Percentiles rank a stretch among this genome's conserved stretches.
These are phyloP conservation scores for Gossypium arboreum DNA, from an alignment of 345 rosid genomes.

Conservation along the genomic window DNA sequence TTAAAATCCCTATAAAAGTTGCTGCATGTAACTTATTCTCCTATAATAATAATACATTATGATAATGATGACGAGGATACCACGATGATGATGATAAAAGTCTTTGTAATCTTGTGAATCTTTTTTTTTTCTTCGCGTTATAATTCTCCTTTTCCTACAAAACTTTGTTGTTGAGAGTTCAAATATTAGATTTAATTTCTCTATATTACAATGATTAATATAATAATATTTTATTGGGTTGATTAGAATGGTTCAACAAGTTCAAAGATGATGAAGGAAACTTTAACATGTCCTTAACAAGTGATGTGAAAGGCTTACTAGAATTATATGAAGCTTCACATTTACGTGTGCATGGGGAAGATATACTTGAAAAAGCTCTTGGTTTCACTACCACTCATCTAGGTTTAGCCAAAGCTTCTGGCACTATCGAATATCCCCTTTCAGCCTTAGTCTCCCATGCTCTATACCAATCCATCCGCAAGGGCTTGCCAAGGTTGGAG, in stretches of 20 bases:
- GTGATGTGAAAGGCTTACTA: constrained; percentile 22
- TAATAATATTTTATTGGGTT: too few species aligned
- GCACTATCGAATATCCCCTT: background rate
- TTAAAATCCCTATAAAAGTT: too few species aligned
- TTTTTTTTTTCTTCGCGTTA: too few species aligned
- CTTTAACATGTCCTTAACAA: constrained; percentile 15
- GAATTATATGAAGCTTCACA: constrained; percentile 29
- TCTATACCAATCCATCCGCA: constrained; percentile 14
- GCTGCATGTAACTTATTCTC: too few species aligned
- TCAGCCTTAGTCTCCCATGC: constrained; percentile 18
- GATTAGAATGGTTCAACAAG: constrained; percentile 19
- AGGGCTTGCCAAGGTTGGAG: constrained; percentile 17
- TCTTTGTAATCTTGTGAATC: too few species aligned
- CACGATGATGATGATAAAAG: too few species aligned
- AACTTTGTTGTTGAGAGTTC: too few species aligned
- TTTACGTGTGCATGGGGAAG: constrained; percentile 21
- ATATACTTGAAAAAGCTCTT: constrained; percentile 19
- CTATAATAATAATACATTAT: too few species aligned
- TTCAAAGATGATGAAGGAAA: constrained; percentile 24
- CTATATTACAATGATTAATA: too few species aligned
- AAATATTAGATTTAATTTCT: too few species aligned
- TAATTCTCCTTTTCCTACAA: too few species aligned
- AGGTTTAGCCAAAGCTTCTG: background rate
- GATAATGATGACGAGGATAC: too few species aligned
- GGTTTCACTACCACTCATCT: constrained; percentile 18